phyloP scores from a whole-genome alignment of 495 filamentous ascomycete species.

The Talaromyces stipitatus region DNA sequence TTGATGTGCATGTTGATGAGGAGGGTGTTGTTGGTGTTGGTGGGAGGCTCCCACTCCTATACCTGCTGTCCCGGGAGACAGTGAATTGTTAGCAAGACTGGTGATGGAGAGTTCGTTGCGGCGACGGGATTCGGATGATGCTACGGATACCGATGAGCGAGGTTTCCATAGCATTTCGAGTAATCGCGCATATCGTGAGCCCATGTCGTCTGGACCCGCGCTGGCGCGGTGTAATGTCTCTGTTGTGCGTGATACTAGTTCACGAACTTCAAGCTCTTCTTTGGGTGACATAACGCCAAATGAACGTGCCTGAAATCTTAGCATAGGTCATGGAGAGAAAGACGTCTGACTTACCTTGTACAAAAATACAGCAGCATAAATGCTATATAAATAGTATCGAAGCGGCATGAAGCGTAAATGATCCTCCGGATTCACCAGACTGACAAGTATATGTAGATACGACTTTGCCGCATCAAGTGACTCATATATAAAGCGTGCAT shows the following conservation, averaged over 20 bases:
- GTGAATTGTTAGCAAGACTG: background rate
- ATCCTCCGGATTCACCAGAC: conserved; percentile 44
- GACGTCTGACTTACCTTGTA: conserved; percentile 34
- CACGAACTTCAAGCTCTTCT: conserved; percentile 46
- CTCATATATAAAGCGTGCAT: conserved; percentile 57
- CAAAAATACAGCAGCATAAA: conserved; percentile 50
- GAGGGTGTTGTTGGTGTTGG: background rate
- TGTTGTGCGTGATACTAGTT: conserved; percentile 44
- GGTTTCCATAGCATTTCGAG: conserved; percentile 45
- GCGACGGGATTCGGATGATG: conserved; percentile 23
- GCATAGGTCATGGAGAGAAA: background rate
- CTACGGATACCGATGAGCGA: conserved; percentile 15
- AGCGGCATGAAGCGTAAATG: conserved; percentile 54
- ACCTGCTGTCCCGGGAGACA: background rate
- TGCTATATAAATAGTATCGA: conserved; percentile 48
- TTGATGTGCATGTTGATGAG: background rate
- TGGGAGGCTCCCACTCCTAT: background rate
- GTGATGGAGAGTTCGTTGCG: conserved; percentile 5
- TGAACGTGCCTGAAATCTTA: conserved; percentile 33
- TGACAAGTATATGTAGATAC: conserved; percentile 48
- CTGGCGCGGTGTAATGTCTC: conserved; percentile 44
- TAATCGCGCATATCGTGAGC: conserved; percentile 46
- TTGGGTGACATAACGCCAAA: conserved; percentile 45
- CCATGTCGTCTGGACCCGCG: conserved; percentile 45
- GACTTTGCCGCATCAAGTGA: conserved; percentile 56